Evolutionary conservation across 345 rosid species (phyloP).

Genomic region (Lepidium aucheri): DNA sequence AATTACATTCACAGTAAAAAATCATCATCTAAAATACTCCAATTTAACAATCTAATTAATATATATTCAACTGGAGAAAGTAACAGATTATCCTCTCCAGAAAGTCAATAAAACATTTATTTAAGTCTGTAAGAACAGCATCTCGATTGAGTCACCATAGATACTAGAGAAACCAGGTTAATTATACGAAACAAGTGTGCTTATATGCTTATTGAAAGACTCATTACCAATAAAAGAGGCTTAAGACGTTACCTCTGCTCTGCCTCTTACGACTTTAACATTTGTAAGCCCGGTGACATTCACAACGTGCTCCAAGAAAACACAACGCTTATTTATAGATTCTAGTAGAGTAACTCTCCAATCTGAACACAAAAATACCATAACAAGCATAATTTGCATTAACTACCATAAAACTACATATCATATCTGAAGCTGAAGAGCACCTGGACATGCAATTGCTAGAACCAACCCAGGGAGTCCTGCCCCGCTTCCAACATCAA

Average conservation of each 20-base stretch:
- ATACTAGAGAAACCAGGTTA: background rate
- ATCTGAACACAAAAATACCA: constrained; percentile 25
- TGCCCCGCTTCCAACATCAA: constrained; percentile 85
- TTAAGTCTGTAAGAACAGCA: background rate
- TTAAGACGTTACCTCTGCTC: constrained; percentile 70
- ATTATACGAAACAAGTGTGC: background rate
- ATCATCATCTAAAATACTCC: background rate
- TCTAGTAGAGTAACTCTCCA: constrained; percentile 90
- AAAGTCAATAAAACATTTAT: background rate
- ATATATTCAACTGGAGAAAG: background rate
- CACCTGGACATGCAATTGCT: constrained; percentile 79
- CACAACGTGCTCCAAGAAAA: constrained; percentile 77
- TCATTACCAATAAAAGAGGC: background rate
- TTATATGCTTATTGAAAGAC: background rate
- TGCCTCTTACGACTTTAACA: constrained; percentile 63
- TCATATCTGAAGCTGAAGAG: background rate
- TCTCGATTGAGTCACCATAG: background rate
- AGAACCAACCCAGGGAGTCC: constrained; percentile 90
- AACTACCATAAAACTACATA: background rate
- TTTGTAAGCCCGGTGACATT: constrained; percentile 53
- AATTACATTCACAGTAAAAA: background rate
- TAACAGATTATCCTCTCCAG: background rate
- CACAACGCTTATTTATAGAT: constrained; percentile 78
- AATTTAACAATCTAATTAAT: background rate
- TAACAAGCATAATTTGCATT: background rate